Evolutionary conservation across 768 basidiomycete genomes (phyloP).

Genomic region (Punctularia strigosozonata): DNA sequence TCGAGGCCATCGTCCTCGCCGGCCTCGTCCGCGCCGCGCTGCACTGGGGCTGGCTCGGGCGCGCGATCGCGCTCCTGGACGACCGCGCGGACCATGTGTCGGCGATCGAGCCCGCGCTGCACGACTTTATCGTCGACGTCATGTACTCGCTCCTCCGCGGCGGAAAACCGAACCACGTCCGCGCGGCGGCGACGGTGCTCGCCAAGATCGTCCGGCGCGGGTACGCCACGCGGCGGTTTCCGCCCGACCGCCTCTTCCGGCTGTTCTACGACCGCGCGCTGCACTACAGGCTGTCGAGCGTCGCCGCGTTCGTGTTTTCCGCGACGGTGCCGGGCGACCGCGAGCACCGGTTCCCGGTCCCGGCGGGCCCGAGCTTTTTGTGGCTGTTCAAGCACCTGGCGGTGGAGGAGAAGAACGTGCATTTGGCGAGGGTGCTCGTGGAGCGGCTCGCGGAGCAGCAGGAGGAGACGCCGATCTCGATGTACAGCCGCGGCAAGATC

Average conservation of each 20-base stretch:
- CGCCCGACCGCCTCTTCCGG: constrained; percentile 15
- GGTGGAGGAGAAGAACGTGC: constrained; percentile 23
- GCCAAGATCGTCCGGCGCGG: no score
- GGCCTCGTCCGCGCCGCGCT: constrained; percentile 40
- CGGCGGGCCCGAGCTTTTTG: constrained; percentile 29
- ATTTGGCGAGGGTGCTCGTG: constrained; percentile 38
- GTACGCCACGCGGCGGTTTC: no score
- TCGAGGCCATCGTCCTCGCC: constrained; percentile 34
- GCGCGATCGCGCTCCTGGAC: constrained; percentile 28
- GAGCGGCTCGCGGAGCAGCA: constrained; percentile 31
- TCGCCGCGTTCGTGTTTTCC: constrained; percentile 34
- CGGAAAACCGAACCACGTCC: no score
- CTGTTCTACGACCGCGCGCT: constrained; percentile 33
- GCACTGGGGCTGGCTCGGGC: constrained; percentile 39
- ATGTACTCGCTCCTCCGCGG: not conserved
- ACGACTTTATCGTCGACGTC: not conserved
- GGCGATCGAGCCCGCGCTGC: constrained; percentile 22
- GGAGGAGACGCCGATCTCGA: constrained; percentile 28
- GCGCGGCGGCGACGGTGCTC: not conserved
- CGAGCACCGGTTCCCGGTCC: constrained; percentile 34
- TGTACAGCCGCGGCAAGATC: constrained; percentile 38
- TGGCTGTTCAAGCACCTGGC: constrained; percentile 44
- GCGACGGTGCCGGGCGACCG: constrained; percentile 26
- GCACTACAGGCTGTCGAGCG: constrained; percentile 14
- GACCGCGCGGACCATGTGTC: constrained; percentile 15